Evolutionary conservation across 1,139 yeast species (phyloP), one percentile per base, ranked within the genome.

Genomic region (Magnusiomyces clavatus): DNA sequence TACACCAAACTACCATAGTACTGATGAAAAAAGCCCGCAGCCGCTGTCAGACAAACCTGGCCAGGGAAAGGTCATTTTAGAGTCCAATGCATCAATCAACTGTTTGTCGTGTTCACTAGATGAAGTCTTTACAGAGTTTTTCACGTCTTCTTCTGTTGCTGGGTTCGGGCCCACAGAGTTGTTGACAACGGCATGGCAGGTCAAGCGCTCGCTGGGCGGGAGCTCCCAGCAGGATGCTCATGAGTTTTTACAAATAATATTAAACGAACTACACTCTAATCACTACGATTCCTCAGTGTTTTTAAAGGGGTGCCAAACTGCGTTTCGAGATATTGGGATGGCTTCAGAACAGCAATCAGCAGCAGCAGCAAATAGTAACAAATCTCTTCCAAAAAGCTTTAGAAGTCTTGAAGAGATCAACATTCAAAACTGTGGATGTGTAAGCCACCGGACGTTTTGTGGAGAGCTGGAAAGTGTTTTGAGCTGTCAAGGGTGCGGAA

Each of bases 211-310:
- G 29, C 77, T 92, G 54, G 95, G 97, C 0, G 98, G 98, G 1
- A 89, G 89, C 58, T 86, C 92, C 48, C 97, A 92, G 68, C 98
- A 92, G 68, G 98, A 92, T 67, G 97, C 98, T 0, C 98, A 92
- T 68, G 98, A 92, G 67, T 92, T 90, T 67, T 83, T 95, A 83
- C 97, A 92, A 65, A 89, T 90, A 65, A 64, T 90, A 35, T 73
- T 90, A 46, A 86, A 90, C 65, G 95, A 88, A 67, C 70, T 92
- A 52, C 98, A 92, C 68, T 60, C 66, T 70, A 51, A 62, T 13
- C 64, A 62, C 49, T 47, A 54, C 35, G 53, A 54, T 19, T 52
- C 55, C 1, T 14, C 13, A 20, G 54, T 49, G 6, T 47, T 51
- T 14, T 46, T 47, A 19, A 17, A 43, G 11, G 50, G 53, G 13